phyloP scores from a whole-genome alignment of 768 basidiomycete genomes.

The Dioszegia hungarica region DNA sequence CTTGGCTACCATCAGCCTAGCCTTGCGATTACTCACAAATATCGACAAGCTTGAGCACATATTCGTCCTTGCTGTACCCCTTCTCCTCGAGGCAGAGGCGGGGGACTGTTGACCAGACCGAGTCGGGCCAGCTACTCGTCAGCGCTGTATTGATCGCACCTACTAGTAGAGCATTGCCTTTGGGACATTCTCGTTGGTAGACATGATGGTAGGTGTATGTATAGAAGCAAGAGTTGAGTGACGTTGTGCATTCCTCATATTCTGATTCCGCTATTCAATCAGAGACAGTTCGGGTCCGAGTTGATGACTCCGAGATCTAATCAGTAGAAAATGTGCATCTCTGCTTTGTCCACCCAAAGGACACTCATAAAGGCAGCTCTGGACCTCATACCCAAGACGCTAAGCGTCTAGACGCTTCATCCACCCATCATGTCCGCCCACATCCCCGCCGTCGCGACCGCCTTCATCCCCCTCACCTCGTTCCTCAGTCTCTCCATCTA shows the following conservation, averaged over 20 bases:
- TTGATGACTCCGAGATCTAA: too few species aligned
- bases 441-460: constrained; percentile 20
- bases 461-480: constrained; percentile 27
- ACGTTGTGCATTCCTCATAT: too few species aligned
- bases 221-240: neutral
- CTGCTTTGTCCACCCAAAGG: too few species aligned
- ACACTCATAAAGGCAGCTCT: too few species aligned
- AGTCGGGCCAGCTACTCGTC: constrained; percentile 34
- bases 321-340: too few species aligned
- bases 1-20: constrained; percentile 53
- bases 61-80: constrained; percentile 73
- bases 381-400: too few species aligned
- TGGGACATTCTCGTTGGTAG: constrained; percentile 32
- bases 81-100: constrained; percentile 59
- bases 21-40: constrained; percentile 25
- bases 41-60: constrained; percentile 57
- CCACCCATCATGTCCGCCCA: constrained; percentile 15
- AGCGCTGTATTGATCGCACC: neutral
- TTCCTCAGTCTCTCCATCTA: constrained; percentile 31
- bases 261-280: too few species aligned
- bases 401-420: too few species aligned
- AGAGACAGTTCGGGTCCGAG: neutral
- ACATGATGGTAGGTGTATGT: constrained; percentile 9
- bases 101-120: constrained; percentile 48
- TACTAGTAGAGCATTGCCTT: constrained; percentile 79